Evolutionary conservation across 225 moss, liverwort and hornwort genomes (phyloP).

Genomic region (Straminergon stramineum): DNA sequence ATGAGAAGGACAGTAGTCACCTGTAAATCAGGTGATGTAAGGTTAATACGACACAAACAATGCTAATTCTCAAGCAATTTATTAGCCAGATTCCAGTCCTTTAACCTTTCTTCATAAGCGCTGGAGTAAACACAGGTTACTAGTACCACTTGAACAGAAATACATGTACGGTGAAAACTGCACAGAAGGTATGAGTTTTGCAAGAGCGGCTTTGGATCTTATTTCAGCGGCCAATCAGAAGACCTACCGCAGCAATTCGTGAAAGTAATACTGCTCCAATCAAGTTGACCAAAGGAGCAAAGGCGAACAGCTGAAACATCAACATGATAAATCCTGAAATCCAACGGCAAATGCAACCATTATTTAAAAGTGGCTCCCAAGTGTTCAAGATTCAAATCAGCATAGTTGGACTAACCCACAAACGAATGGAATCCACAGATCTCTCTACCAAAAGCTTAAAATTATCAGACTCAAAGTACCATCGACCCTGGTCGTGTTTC

Average conservation of each 20-base stretch:
- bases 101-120: not conserved
- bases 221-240: not conserved
- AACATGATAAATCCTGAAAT: conserved; percentile 41
- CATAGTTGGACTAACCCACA: not conserved
- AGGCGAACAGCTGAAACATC: conserved; percentile 42
- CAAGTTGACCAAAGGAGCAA: conserved; percentile 25
- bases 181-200: not conserved
- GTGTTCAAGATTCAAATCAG: not conserved
- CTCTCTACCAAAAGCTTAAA: not conserved
- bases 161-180: too few relatives aligned
- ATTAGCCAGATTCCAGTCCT: not conserved
- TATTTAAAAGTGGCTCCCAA: not conserved
- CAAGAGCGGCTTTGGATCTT: not conserved
- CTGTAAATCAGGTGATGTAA: conserved; percentile 4
- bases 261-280: conserved; percentile 39
- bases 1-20: conserved; percentile 12
- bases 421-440: not conserved
- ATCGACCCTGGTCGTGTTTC: not conserved
- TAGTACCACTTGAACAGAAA: not conserved
- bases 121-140: not conserved
- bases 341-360: not conserved
- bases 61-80: not conserved
- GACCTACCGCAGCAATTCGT: conserved; percentile 30
- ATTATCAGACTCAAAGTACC: not conserved
- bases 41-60: not conserved